Evolutionary conservation across 208 protist genomes (phyloP).

Genomic region (Tritrichomonas musculus): DNA sequence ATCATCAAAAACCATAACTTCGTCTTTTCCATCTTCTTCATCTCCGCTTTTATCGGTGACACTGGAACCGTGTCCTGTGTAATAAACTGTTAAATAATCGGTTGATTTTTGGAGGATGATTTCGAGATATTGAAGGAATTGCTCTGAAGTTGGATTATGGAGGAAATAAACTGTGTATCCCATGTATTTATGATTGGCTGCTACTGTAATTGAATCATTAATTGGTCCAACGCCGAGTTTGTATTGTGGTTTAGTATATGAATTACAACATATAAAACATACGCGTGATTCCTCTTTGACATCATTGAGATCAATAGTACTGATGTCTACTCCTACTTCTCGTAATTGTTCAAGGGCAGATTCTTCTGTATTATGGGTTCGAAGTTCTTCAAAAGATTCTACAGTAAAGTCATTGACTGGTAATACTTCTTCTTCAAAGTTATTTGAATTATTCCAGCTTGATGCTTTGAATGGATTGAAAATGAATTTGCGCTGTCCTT

Average conservation of each 20-base stretch:
- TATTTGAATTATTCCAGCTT: too few relatives aligned
- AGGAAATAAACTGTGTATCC: not conserved
- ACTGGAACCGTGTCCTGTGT: not conserved
- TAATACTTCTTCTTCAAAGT: too few relatives aligned
- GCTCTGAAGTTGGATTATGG: not conserved
- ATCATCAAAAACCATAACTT: not conserved
- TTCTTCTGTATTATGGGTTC: too few relatives aligned
- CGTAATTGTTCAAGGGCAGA: too few relatives aligned
- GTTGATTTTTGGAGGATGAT: not conserved
- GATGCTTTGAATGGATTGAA: too few relatives aligned
- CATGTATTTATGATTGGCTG: not conserved
- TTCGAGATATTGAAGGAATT: not conserved
- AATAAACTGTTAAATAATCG: not conserved
- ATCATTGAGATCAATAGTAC: too few relatives aligned
- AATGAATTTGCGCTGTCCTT: too few relatives aligned
- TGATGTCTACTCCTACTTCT: too few relatives aligned
- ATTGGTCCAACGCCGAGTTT: not conserved
- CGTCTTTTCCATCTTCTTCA: not conserved
- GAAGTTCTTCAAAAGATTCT: too few relatives aligned
- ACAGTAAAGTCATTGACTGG: too few relatives aligned
- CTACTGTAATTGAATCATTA: slow-evolving; percentile 6
- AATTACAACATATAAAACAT: slow-evolving; percentile 21
- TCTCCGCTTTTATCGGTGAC: not conserved
- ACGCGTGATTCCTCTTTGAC: not conserved
- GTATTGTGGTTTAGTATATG: not conserved